Percentiles rank a stretch among this genome's conserved stretches.
Conservation (phyloP, 371 early-diverging fungal genomes). For the Saksenaea vasiformis region DNA sequence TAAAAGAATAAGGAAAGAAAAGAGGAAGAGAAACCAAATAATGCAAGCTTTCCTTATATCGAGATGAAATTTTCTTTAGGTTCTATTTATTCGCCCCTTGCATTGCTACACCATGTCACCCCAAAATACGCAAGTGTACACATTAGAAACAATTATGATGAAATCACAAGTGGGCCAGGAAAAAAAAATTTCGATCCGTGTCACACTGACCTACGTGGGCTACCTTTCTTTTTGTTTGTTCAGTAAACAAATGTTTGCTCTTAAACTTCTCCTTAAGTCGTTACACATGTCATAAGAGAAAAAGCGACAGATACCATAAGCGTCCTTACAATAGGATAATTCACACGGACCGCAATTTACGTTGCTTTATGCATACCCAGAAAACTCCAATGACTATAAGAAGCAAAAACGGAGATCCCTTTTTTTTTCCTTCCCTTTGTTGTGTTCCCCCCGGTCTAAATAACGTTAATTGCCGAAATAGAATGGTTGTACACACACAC, state of each 20-base stretch:
- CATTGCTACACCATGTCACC: slow-evolving; percentile 5
- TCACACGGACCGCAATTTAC: not conserved
- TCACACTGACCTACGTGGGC: not conserved
- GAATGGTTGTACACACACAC: not conserved
- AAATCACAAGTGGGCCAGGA: slow-evolving; percentile 7
- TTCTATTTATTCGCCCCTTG: slow-evolving; percentile 16
- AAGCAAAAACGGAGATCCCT: slow-evolving; percentile 4
- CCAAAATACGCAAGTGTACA: slow-evolving; percentile 1
- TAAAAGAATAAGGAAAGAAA: not conserved
- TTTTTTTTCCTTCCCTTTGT: not conserved
- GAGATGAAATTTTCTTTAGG: slow-evolving; percentile 7
- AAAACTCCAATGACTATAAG: not conserved
- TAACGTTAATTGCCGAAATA: slow-evolving; percentile 5
- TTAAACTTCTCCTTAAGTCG: slow-evolving; percentile 5
- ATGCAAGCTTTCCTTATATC: not conserved
- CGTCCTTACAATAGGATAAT: not conserved
- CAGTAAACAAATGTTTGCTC: slow-evolving; percentile 4
- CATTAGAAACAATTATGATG: not conserved
- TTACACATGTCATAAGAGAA: slow-evolving; percentile 2
- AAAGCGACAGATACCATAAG: slow-evolving; percentile 1
- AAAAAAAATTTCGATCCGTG: slow-evolving; percentile 4
- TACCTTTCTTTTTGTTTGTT: too few relatives aligned
- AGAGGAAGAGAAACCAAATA: slow-evolving; percentile 5
- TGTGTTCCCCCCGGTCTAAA: slow-evolving; percentile 5
- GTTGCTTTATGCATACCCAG: not conserved